Conservation (phyloP, 2,329 filamentous ascomycete species). For the Cryphonectria japonica region DNA sequence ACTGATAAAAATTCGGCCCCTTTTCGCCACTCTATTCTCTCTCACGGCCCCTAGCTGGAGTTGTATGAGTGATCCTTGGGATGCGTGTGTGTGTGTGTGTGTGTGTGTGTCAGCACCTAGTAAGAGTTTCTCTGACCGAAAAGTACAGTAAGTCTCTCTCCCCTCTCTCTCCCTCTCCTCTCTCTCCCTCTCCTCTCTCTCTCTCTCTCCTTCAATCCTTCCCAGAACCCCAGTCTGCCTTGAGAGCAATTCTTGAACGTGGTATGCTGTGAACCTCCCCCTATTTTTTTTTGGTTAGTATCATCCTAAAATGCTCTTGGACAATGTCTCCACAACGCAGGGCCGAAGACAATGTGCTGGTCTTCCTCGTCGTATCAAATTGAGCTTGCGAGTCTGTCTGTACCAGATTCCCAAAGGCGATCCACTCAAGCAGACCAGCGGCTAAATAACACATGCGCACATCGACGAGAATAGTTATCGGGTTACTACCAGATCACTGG, state of each 20-base stretch:
- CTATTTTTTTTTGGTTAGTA: not conserved
- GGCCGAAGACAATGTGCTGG: not conserved
- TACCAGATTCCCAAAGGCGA: not conserved
- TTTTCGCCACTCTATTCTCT: not conserved
- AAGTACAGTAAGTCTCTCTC: not conserved
- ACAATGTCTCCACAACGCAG: not conserved
- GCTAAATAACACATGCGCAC: not conserved
- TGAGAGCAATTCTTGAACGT: not conserved
- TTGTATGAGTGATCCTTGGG: not conserved
- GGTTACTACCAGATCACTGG: not conserved
- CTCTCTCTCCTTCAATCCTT: not conserved
- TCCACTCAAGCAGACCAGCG: not conserved
- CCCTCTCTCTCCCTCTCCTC: not conserved
- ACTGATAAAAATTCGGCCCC: not conserved
- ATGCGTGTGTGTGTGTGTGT: not conserved
- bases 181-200: no score
- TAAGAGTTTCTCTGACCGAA: not conserved
- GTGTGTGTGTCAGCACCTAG: not conserved
- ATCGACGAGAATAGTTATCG: not conserved
- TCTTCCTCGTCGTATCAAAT: not conserved
- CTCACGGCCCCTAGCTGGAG: not conserved
- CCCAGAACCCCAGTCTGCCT: not conserved
- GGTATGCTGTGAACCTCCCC: not conserved
- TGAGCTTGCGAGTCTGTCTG: not conserved
- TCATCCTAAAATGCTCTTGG: not conserved